Base-by-base conservation (phyloP, 2,329 filamentous ascomycete genomes). In the Purpureocillium lavendulum region DNA sequence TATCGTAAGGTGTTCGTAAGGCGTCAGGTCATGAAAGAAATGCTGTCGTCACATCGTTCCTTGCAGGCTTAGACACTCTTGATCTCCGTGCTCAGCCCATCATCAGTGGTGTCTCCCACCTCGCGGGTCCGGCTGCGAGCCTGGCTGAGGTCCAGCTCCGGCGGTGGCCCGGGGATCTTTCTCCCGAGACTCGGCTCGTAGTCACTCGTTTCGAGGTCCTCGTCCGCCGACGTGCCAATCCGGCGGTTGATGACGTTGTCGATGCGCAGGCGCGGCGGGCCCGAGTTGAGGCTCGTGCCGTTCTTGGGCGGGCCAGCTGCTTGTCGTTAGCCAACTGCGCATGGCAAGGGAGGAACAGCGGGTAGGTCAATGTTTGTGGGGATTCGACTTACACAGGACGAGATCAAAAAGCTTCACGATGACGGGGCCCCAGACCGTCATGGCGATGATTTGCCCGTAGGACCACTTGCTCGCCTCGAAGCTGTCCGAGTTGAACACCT, bases 401-500 rank as follows among this genome's bases (percentile, higher is more conserved):
- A 64, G 50, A 30, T 62, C 57, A 41, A 64, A 58, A n/a, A 63
- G 39, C 39, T 64, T 63, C 32, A 64, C 59, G 39, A 64, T 61
- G 42, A 64, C 58, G 8, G 60, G 60, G 0, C 60, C 60, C 60
- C 60, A 64, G 5, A 62, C 58, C 0, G 60, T 62, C 28, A 63
- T 57, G 30, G 60, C 60, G 32, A 64, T 63, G 39, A 63, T 64
- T 40, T 64, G 60, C 6, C 60, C 60, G 16, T 63, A 63, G 0
- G 52, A 56, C 60, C 60, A 64, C 15, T 51, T 49, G 17, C 55
- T 60, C 2, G 55, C 52, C 16, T 54, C 52, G 36, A 64, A 64
- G 33, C 56, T 63, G 38, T 62, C 57, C 7, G 47, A 45, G 33
- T 46, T 60, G 32, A 64, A 61, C 39, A 64, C 56, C 33, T 54